Percentiles rank a stretch among this genome's conserved stretches.
Evolutionary conservation across 1,139 yeast genomes (phyloP).

Genomic region (Meyerozyma smithsonii): DNA sequence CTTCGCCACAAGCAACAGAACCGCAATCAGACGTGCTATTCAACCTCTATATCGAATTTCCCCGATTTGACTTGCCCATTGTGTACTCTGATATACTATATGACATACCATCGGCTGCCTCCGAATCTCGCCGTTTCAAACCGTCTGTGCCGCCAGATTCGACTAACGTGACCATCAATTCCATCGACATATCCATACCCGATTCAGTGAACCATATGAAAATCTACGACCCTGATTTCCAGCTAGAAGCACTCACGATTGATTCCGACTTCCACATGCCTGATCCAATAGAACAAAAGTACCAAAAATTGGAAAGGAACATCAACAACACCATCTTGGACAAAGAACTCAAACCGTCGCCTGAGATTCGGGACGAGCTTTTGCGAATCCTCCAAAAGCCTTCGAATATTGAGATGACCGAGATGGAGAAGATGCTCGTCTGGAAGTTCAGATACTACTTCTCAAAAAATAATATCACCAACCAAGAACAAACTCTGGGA

Average conservation of each 20-base stretch:
- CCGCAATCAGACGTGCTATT: constrained; percentile 23
- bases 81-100: constrained; percentile 62
- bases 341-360: constrained; percentile 83
- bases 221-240: constrained; percentile 40
- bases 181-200: constrained; percentile 30
- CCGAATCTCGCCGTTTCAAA: constrained; percentile 1
- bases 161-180: constrained; percentile 29
- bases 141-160: constrained; percentile 2
- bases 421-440: constrained; percentile 79
- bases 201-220: constrained; percentile 13
- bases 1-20: neutral
- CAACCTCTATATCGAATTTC: constrained; percentile 62
- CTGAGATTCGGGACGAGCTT: constrained; percentile 73
- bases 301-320: constrained; percentile 72
- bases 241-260: constrained; percentile 8
- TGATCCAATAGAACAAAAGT: constrained; percentile 86
- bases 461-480: constrained; percentile 49
- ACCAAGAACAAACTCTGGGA: constrained; percentile 8
- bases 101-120: constrained; percentile 10
- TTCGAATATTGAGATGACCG: constrained; percentile 75
- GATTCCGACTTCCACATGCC: neutral
- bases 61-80: constrained; percentile 75
- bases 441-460: constrained; percentile 92
- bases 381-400: constrained; percentile 67
- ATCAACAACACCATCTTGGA: constrained; percentile 74